These are phyloP conservation scores for Globisporangium apiculatum DNA, from an alignment of 352 stramenopile species.

Conservation along the genomic window DNA sequence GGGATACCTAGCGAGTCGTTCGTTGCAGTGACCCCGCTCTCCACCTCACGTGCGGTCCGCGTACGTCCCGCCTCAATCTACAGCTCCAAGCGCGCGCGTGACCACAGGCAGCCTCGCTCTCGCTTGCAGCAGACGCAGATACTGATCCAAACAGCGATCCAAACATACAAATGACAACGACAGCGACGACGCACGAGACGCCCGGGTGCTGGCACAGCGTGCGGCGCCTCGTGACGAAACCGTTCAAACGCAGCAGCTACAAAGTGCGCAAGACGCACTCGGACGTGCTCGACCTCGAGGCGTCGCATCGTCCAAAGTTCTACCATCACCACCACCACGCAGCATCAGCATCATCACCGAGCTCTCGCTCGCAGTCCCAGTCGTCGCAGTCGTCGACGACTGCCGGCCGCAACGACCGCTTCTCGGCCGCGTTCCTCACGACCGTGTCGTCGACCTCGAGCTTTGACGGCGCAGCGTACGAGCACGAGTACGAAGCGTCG, in stretches of 20 bases:
- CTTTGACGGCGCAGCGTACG: slow-evolving; percentile 21
- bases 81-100: neutral
- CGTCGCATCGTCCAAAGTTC: slow-evolving; percentile 13
- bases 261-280: slow-evolving; percentile 18
- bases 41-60: neutral
- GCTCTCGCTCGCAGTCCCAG: slow-evolving; percentile 8
- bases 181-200: neutral
- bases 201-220: slow-evolving; percentile 9
- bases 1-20: neutral
- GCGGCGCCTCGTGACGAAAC: slow-evolving; percentile 8
- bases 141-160: neutral
- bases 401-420: slow-evolving; percentile 7
- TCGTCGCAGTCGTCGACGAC: slow-evolving; percentile 10
- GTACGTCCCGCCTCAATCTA: neutral
- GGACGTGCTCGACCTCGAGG: slow-evolving; percentile 14
- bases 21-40: too few species aligned
- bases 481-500: slow-evolving; percentile 24
- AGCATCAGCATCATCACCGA: slow-evolving; percentile 3
- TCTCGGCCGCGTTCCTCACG: slow-evolving; percentile 8
- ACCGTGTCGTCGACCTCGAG: slow-evolving; percentile 15
- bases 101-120: neutral
- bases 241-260: slow-evolving; percentile 16
- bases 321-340: neutral
- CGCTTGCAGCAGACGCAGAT: neutral
- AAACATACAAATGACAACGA: neutral